Evolutionary conservation across 2,329 filamentous ascomycete species (phyloP).

Genomic region (Fusarium sp.): DNA sequence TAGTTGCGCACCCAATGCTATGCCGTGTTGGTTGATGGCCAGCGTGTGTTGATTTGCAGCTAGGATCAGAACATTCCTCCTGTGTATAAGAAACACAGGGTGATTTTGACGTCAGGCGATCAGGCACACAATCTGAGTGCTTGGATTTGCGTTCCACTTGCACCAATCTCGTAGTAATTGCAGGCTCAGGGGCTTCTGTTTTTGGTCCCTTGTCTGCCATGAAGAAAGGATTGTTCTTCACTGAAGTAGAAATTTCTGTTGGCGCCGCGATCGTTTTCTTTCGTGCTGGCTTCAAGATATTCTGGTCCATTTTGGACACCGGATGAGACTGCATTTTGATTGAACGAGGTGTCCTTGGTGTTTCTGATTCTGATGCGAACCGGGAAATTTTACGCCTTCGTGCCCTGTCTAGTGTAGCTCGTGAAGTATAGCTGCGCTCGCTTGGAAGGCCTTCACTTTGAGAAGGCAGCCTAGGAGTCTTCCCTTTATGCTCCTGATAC

Average conservation of each 20-base stretch:
- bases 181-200: constrained; percentile 38
- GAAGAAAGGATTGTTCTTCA: constrained; percentile 53
- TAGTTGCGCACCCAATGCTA: constrained; percentile 50
- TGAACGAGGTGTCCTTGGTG: constrained; percentile 17
- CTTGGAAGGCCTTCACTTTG: not conserved
- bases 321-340: constrained; percentile 19
- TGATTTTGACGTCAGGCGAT: constrained; percentile 29
- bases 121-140: constrained; percentile 52
- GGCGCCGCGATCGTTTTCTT: constrained; percentile 28
- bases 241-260: constrained; percentile 25
- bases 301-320: constrained; percentile 9
- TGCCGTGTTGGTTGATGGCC: constrained; percentile 51
- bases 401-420: constrained; percentile 10
- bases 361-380: constrained; percentile 30
- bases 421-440: constrained; percentile 15
- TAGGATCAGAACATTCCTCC: constrained; percentile 48
- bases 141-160: constrained; percentile 37
- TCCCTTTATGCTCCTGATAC: constrained; percentile 14
- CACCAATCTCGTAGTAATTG: constrained; percentile 37
- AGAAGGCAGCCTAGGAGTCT: constrained; percentile 5
- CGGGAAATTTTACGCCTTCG: constrained; percentile 17
- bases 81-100: constrained; percentile 21
- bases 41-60: constrained; percentile 47
- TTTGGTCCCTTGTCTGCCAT: constrained; percentile 49
- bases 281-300: constrained; percentile 14